Base-by-base conservation (phyloP, 495 filamentous ascomycete genomes). In the Talaromyces thailandensis region DNA sequence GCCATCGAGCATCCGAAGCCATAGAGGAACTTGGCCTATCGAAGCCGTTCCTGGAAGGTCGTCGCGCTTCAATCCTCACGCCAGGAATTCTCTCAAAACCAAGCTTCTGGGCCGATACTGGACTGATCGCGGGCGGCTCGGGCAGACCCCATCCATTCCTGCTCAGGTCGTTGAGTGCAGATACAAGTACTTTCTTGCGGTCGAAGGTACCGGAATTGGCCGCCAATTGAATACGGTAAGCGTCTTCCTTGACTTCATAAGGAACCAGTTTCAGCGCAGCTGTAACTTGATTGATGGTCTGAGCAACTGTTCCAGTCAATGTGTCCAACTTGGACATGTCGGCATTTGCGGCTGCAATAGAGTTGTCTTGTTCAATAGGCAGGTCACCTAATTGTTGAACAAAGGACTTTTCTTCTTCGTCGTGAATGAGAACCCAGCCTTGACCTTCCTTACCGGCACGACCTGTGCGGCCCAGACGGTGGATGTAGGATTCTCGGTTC, bases 361-460 rank as follows among this genome's bases (percentile, higher is more conserved):
- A 78, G 5, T 18, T 24, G 4, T 75, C 69, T 68, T 90, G 86
- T 0, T 74, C 66, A 63, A 98, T 76, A 6, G 92, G 92, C 18
- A 98, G 79, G 9, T 72, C 67, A 4, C 62, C 60, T 11, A 96
- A 80, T 7, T 76, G 78, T 0, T 70, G 25, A 11, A 81, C 70
- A 7, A 81, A 77, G 11, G 78, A 73, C 0, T 60, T n/a, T 0
- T 78, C 45, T 70, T 96, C 90, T 12, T 76, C 62, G 7, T 84
- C 70, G n/a, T 84, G 75, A 7, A 92, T 64, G 60, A 98, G 66
- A 16, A 96, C 67, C 83, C 86, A 97, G 59, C 89, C 93, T 68
- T 93, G 81, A 66, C 94, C 94, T 48, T 79, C 72, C 70, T 90
- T 90, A 66, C 86, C 84, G 3, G 89, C 92, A 65, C 88, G 84